Evolutionary conservation across 108 stramenopile genomes (phyloP), one percentile per base, ranked within the genome.

Genomic region (Skeletonema tropicum): DNA sequence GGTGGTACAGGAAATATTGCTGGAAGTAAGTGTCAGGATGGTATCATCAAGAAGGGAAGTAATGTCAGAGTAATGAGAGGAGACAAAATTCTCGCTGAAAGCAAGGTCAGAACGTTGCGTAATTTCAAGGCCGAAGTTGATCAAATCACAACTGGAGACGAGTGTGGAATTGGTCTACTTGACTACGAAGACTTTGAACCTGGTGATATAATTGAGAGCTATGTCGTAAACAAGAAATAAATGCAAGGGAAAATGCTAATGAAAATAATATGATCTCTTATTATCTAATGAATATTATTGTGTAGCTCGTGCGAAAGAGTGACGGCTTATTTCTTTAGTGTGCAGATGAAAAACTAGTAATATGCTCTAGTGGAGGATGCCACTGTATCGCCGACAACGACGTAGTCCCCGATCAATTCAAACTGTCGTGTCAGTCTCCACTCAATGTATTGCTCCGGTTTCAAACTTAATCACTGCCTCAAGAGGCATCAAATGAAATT

Each of bases 191-290:
- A 94, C 38, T 98, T 96, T 80, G 64, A 96, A 85, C 79, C 88
- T 45, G 97, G 89, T 45, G 98, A 99, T 84, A 68, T 94, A 45
- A 96, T 99, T 76, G 98, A 99, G 86, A 95, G 97, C 82, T 99
- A 96, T 73, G 90, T 92, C 48, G 92, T 88, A 23, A 84, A 89
- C 82, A 73, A 77, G 48, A 76, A 63, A 45, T 71, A 74, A 64
- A 64, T 32, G 42, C 15, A 70, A 62, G 61, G 61, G 61, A 21
- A 21, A 23, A 25, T 1, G 26, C 31, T 33, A 62, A 38, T 38
- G 21, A 32, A 32, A 60, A 60, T 14, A 60, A 15, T 32, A 60
- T 6, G 36, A 36, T 1, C 23, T 1, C 23, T 23, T 55, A n/a
- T n/a, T n/a, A n/a, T n/a, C n/a, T 55, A 23, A 29, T 29, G 2